These are phyloP conservation scores for Pichia sp. DNA, from an alignment of 1,139 yeast species.

Conservation along the genomic window DNA sequence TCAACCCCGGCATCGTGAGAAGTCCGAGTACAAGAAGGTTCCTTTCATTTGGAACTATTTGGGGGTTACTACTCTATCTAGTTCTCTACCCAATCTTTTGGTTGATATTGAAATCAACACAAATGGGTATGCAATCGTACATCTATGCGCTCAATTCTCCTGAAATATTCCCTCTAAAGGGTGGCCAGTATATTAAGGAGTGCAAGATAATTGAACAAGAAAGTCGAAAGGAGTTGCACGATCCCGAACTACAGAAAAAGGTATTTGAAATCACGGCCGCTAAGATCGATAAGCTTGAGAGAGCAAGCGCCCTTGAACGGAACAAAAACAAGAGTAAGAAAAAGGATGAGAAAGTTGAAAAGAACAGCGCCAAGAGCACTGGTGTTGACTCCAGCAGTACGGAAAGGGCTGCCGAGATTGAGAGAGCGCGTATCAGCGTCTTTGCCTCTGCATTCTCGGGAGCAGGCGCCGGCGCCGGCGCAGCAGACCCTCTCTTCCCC, in stretches of 20 bases:
- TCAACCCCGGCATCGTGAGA: slow-evolving; percentile 90
- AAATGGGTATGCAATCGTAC: slow-evolving; percentile 74
- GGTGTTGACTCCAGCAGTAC: not conserved
- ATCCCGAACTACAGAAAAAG: slow-evolving; percentile 51
- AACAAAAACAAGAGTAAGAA: slow-evolving; percentile 32
- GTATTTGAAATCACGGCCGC: slow-evolving; percentile 59
- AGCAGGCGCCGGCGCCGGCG: too few species aligned
- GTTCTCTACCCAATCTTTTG: slow-evolving; percentile 76
- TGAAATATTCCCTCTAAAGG: slow-evolving; percentile 47
- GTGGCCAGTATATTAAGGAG: slow-evolving; percentile 68
- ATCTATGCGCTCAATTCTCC: slow-evolving; percentile 70
- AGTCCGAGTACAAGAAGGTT: slow-evolving; percentile 79
- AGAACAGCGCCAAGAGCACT: slow-evolving; percentile 19
- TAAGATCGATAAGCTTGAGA: slow-evolving; percentile 55
- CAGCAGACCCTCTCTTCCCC: too few species aligned
- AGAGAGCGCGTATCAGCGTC: not conserved
- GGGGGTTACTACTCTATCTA: slow-evolving; percentile 60
- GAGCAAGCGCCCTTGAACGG: slow-evolving; percentile 59
- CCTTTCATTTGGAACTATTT: slow-evolving; percentile 65
- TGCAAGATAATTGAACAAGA: slow-evolving; percentile 55
- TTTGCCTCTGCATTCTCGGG: too few species aligned
- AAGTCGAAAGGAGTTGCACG: slow-evolving; percentile 56
- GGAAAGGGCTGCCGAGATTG: not conserved
- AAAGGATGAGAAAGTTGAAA: slow-evolving; percentile 23
- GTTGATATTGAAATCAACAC: slow-evolving; percentile 66